A percentile compares a stretch with the other conserved stretches of the same genome.
phyloP scores from a whole-genome alignment of 192 early-diverging fungal genomes.

The Thamnidium elegans region DNA sequence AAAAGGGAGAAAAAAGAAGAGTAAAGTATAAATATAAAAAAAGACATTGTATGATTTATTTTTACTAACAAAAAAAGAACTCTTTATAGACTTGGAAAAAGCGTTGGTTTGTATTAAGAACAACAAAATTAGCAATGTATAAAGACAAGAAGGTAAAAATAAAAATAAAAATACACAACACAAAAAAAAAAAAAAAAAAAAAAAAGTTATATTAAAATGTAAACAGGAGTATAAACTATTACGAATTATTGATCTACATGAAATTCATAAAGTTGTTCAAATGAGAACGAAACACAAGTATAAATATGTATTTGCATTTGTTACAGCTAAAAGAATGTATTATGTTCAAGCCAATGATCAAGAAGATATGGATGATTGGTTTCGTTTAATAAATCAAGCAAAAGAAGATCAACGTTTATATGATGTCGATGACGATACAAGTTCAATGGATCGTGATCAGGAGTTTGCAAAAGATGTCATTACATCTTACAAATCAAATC shows the following conservation, averaged over 20 bases:
- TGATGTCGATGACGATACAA: constrained; percentile 33
- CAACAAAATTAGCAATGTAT: constrained; percentile 79
- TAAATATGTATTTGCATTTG: constrained; percentile 69
- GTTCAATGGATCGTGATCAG: constrained; percentile 26
- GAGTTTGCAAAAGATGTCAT: constrained; percentile 33
- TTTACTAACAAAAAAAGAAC: background rate
- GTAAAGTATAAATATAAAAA: constrained; percentile 27
- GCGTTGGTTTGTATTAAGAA: constrained; percentile 81
- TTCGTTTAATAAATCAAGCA: constrained; percentile 65
- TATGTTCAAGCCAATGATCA: constrained; percentile 61
- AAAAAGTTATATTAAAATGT: no score
- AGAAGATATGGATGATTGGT: constrained; percentile 68
- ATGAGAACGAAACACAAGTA: constrained; percentile 62
- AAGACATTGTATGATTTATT: no score
- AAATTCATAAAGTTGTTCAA: constrained; percentile 68
- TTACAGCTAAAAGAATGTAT: constrained; percentile 70
- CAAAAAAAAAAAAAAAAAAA: background rate
- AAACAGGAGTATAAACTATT: constrained; percentile 74
- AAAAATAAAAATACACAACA: background rate
- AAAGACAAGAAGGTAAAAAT: constrained; percentile 69
- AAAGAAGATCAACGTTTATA: constrained; percentile 30
- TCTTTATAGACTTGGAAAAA: constrained; percentile 73
- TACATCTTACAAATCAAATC: constrained; percentile 28
- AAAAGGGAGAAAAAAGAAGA: constrained; percentile 59
- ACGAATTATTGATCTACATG: constrained; percentile 67